phyloP scores from a whole-genome alignment of 2,329 filamentous ascomycete species.

The Penicillium hordei region DNA sequence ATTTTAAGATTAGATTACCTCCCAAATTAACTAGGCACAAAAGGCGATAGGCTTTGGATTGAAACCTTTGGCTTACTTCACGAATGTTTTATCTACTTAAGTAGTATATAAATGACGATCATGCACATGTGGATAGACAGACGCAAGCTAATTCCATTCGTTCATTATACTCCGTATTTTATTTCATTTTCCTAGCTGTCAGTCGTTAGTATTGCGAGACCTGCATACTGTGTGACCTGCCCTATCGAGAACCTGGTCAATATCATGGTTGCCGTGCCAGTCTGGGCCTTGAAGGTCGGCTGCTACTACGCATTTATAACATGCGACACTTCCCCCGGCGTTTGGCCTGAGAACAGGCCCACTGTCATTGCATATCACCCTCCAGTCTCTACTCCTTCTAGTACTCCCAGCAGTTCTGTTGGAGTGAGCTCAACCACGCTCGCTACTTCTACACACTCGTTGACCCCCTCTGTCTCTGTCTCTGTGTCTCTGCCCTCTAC shows the following conservation, averaged over 20 bases:
- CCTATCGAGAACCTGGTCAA: conserved; percentile 13
- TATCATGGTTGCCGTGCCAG: conserved; percentile 25
- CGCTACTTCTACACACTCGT: conserved; percentile 7
- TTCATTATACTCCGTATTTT: conserved; percentile 5
- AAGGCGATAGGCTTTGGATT: conserved; percentile 15
- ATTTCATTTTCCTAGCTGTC: conserved; percentile 8
- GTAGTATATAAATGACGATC: conserved; percentile 12
- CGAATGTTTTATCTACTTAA: neutral
- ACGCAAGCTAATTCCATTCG: conserved; percentile 12
- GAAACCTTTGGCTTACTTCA: neutral
- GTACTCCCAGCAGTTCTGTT: conserved; percentile 12
- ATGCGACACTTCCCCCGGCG: conserved; percentile 31
- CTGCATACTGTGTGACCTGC: conserved; percentile 16
- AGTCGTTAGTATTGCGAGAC: conserved; percentile 11
- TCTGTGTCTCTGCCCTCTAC: neutral
- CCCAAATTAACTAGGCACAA: conserved; percentile 2
- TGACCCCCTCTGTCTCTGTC: conserved; percentile 8
- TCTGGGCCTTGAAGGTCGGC: conserved; percentile 24
- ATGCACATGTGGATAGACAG: conserved; percentile 5
- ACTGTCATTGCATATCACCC: conserved; percentile 23
- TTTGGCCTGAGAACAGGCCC: conserved; percentile 27
- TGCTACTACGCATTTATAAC: conserved; percentile 37
- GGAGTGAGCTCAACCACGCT: conserved; percentile 2
- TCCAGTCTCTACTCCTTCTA: conserved; percentile 9
- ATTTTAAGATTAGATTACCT: neutral